These are phyloP conservation scores for Pestalotiopsis fici DNA, from an alignment of 2,329 filamentous ascomycete species.

Conservation along the genomic window DNA sequence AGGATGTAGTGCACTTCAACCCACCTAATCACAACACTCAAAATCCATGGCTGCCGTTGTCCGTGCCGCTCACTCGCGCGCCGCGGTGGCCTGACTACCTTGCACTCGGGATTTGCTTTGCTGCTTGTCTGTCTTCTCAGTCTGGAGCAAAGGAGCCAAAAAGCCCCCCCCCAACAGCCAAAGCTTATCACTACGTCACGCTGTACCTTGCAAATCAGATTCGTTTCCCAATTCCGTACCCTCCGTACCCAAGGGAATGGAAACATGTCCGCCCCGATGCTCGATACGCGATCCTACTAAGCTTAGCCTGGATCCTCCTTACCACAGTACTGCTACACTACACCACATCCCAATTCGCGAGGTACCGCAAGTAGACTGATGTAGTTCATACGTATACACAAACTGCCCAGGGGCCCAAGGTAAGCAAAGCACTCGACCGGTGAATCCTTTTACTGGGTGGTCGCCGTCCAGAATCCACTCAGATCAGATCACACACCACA, in stretches of 20 bases:
- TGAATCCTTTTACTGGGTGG: not conserved
- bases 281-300: conserved; percentile 7
- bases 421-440: not conserved
- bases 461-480: not conserved
- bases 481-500: not conserved
- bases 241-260: conserved; percentile 4
- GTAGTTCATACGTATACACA: not conserved
- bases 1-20: not conserved
- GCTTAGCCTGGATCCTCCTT: conserved; percentile 1
- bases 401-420: not conserved
- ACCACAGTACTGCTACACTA: not conserved
- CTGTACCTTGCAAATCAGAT: not conserved
- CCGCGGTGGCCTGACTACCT: not conserved
- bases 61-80: not conserved
- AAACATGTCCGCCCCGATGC: not conserved
- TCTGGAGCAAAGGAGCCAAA: not conserved
- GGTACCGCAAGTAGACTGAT: not conserved
- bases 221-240: not conserved
- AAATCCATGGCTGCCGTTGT: not conserved
- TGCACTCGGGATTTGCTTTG: not conserved
- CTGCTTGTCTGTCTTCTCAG: not conserved
- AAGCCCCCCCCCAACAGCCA: not conserved
- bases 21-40: not conserved
- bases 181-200: not conserved
- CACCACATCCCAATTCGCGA: not conserved